These are phyloP conservation scores for Hamamelis virginiana DNA, from an alignment of 164 flowering plant species.

Conservation along the genomic window DNA sequence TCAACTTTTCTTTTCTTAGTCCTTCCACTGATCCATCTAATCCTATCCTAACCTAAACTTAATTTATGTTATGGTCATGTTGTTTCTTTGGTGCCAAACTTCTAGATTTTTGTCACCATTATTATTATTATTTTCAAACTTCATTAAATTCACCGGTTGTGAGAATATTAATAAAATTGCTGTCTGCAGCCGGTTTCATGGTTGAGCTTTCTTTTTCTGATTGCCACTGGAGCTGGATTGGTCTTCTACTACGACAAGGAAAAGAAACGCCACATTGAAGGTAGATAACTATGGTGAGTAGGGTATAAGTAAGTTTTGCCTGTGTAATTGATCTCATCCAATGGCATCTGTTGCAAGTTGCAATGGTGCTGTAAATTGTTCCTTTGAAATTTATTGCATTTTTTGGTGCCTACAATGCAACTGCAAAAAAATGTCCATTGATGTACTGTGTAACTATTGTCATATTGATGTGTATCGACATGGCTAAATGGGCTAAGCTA, in stretches of 20 bases:
- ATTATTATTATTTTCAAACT: background rate
- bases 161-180: background rate
- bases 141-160: background rate
- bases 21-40: no score
- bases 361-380: background rate
- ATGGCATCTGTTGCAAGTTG: background rate
- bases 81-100: no score
- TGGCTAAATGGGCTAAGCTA: background rate
- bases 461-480: background rate
- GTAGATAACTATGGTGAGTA: constrained; percentile 92
- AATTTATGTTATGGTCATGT: no score
- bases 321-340: background rate
- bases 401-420: background rate
- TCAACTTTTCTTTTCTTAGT: no score
- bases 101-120: background rate
- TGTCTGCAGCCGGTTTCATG: constrained; percentile 94
- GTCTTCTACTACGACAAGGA: constrained; percentile 74
- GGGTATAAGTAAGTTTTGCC: background rate
- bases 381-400: background rate
- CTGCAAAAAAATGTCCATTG: background rate
- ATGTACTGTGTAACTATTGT: background rate
- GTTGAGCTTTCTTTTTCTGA: constrained; percentile 83
- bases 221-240: constrained; percentile 76
- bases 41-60: no score
- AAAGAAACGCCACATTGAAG: constrained; percentile 92